Evolutionary conservation across 2,329 filamentous ascomycete genomes (phyloP).

Genomic region (Scedosporium dehoogii): DNA sequence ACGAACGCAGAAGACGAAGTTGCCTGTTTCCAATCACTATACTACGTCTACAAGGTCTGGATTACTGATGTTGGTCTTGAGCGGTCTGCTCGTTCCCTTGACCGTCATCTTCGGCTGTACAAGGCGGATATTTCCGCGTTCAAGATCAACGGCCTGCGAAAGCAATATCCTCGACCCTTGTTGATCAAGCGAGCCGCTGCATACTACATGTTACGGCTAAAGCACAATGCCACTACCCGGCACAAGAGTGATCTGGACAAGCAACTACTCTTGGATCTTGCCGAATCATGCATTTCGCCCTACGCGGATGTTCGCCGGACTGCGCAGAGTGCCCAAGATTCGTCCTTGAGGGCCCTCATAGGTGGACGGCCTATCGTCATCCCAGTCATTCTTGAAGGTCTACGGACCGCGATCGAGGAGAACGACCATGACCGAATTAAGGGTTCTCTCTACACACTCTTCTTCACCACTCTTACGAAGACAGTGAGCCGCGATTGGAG

Average conservation of each 20-base stretch:
- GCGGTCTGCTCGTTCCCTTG: slow-evolving; percentile 83
- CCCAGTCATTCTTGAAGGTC: slow-evolving; percentile 68
- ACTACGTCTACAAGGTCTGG: slow-evolving; percentile 88
- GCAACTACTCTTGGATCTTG: slow-evolving; percentile 71
- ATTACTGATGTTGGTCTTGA: slow-evolving; percentile 97
- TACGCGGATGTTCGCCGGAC: slow-evolving; percentile 95
- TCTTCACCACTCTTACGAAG: slow-evolving; percentile 82
- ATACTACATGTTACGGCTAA: slow-evolving; percentile 87
- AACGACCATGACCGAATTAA: slow-evolving; percentile 90
- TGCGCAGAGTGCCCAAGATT: slow-evolving; percentile 85
- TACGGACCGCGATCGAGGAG: slow-evolving; percentile 67
- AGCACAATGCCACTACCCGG: slow-evolving; percentile 83
- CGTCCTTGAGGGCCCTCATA: slow-evolving; percentile 82
- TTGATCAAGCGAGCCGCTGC: slow-evolving; percentile 87
- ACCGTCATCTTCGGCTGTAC: slow-evolving; percentile 76
- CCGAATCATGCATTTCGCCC: slow-evolving; percentile 77
- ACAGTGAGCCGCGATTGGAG: slow-evolving; percentile 89
- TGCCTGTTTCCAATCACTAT: slow-evolving; percentile 84
- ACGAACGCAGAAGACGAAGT: slow-evolving; percentile 90
- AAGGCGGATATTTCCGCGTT: slow-evolving; percentile 83
- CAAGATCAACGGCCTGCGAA: slow-evolving; percentile 86
- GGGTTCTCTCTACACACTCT: slow-evolving; percentile 80
- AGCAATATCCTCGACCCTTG: slow-evolving; percentile 86
- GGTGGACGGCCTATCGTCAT: slow-evolving; percentile 84
- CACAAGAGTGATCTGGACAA: slow-evolving; percentile 88